Base-by-base conservation (phyloP, 2,329 filamentous ascomycete genomes). In the Aspergillus sp. region DNA sequence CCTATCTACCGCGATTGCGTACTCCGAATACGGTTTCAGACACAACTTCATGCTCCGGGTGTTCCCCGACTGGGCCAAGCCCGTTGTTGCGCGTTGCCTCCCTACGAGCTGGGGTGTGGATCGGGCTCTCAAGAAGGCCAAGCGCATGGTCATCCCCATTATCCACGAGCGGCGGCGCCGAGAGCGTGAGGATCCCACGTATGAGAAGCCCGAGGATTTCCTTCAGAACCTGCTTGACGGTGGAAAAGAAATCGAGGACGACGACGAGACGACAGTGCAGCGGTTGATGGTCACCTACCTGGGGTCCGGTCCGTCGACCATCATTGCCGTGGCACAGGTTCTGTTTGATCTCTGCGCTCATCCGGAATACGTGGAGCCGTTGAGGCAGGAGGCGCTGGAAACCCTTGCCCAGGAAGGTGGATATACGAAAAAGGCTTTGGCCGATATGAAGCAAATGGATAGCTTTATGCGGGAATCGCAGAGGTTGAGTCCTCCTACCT, bases 381-480 rank as follows among this genome's bases (percentile, higher is more conserved):
- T 72, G 11, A 58, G 64, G 6, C 49, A 66, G 12, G 70, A 71
- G 32, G 52, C 66, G n/a, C 16, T 60, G 2, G 18, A 52, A 4
- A 61, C 59, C 9, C 14, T 67, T 6, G 18, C 26, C 4, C 54
- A 63, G 16, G 54, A 65, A 18, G 65, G 65, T 10, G 58, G 58
- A 6, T 64, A 53, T 54, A 49, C 53, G n/a, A 65, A 63, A 24
- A 32, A 49, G 11, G 58, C 61, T 4, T 14, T 67, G 3, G 58
- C 26, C 16, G 54, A 63, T n/a, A 47, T 68, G 55, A 32, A 36
- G 4, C 56, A 59, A 10, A 47, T 71, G 24, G 68, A 69, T 31
- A 69, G 67, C 47, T 65, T 69, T 26, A 42, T 71, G 16, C 68
- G 65, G 49, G 68, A 69, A 45, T 55, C 47, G 3, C 64, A 67